Evolutionary conservation across 2,329 filamentous ascomycete genomes (phyloP), one percentile per base, ranked within the genome.

Genomic region (Cyclaneusma minus): DNA sequence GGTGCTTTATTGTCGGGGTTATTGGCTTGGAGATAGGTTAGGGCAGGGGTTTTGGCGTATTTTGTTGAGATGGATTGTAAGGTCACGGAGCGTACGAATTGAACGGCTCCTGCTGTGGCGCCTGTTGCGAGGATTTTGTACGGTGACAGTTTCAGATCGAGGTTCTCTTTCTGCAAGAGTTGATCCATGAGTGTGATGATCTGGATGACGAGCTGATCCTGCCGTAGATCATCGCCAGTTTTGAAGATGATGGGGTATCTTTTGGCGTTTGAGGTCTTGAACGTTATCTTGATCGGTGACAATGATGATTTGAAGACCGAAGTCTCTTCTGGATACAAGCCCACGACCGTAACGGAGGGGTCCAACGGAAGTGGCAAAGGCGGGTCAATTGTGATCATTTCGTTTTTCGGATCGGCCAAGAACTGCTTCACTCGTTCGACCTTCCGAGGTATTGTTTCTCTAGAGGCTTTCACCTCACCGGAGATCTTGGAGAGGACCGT

Each of bases 111-210:
- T 3, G 85, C 85, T 1, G 70, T 78, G 7, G 83, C 80, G 35
- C 82, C 85, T 3, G 89, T 98, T 1, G 89, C 89, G 6, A 98
- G 68, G 36, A 95, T 94, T 41, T 87, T 87, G 57, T 98, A 98
- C 0, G 89, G 89, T 0, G 87, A 87, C 2, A 98, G 64, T 46
- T 91, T 94, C 22, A 98, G 64, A 45, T 98, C 89, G 7, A 98
- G 62, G 34, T 98, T 95, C 47, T 98, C 89, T 45, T 95, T 94
- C 32, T 82, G 81, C 4, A 98, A 64, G 2, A 98, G 68, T 31
- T 87, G 81, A 43, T 98, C 89, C 89, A 98, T 98, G 10, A 98
- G 65, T 0, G 83, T 92, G 48, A 98, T 94, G 44, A 95, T 95
- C 44, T 82, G 89, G 29, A 98, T 91, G 18, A 98, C 87, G 3